Evolutionary conservation across 225 moss, liverwort and hornwort species (phyloP).

Genomic region (Polytrichum commune): DNA sequence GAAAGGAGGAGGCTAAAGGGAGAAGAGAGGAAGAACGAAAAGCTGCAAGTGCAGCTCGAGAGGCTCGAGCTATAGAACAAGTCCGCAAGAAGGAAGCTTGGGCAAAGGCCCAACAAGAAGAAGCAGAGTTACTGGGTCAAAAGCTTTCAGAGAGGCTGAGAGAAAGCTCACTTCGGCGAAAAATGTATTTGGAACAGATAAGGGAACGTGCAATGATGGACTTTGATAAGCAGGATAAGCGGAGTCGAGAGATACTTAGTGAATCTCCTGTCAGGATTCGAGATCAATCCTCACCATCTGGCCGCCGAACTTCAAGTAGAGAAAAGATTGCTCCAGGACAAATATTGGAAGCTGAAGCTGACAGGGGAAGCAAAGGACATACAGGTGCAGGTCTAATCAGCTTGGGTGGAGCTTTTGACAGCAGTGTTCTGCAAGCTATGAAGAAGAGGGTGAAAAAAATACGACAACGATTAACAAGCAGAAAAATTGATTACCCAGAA

Average conservation of each 20-base stretch:
- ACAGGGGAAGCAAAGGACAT: constrained; percentile 13
- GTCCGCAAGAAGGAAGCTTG: constrained; percentile 35
- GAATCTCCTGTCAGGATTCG: constrained; percentile 19
- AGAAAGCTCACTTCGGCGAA: constrained; percentile 22
- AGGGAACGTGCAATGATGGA: constrained; percentile 38
- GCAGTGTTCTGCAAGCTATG: constrained; percentile 10
- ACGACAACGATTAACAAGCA: constrained; percentile 14
- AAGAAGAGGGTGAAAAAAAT: constrained; percentile 40
- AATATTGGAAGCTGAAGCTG: constrained; percentile 18
- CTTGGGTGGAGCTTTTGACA: constrained; percentile 22
- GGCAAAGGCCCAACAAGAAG: constrained; percentile 34
- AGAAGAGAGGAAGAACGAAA: constrained; percentile 37
- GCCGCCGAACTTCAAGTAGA: constrained; percentile 28
- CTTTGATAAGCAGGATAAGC: constrained; percentile 37
- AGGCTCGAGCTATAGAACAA: constrained; percentile 28
- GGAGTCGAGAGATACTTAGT: constrained; percentile 12
- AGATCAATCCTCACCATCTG: constrained; percentile 20
- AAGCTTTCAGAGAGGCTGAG: constrained; percentile 34
- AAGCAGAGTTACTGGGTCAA: constrained; percentile 26
- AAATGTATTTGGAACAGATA: constrained; percentile 42
- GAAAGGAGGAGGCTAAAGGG: constrained; percentile 34
- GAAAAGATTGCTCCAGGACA: constrained; percentile 24
- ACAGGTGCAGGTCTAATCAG: constrained; percentile 23
- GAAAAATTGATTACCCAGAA: constrained; percentile 31
- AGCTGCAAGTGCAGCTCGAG: constrained; percentile 20